Evolutionary conservation across 1,284 basidiomycete genomes (phyloP).

Genomic region (Trichosporon sp.): DNA sequence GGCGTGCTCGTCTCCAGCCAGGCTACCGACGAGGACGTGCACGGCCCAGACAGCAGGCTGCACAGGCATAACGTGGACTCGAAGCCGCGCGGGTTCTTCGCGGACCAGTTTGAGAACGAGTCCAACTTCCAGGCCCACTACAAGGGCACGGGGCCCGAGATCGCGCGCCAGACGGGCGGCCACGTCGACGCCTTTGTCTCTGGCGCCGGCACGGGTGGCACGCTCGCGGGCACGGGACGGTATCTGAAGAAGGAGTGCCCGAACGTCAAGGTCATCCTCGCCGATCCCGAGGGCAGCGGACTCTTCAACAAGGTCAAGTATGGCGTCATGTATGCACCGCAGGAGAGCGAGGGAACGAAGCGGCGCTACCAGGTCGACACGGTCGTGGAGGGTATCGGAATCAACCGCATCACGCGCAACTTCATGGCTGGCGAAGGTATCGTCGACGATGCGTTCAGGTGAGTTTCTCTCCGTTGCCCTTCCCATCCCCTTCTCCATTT

Average conservation of each 20-base stretch:
- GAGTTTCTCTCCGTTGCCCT: constrained; percentile 28
- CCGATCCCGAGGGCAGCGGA: constrained; percentile 90
- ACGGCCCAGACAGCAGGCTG: not conserved
- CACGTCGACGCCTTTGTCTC: constrained; percentile 82
- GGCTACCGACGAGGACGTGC: constrained; percentile 58
- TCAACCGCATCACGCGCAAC: constrained; percentile 68
- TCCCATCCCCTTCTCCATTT: no score
- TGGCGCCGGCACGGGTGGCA: constrained; percentile 97
- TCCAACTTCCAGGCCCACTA: constrained; percentile 91
- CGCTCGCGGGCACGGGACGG: constrained; percentile 80
- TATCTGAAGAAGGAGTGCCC: constrained; percentile 65
- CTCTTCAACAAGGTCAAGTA: constrained; percentile 92
- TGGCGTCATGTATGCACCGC: constrained; percentile 90
- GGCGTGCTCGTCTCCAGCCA: constrained; percentile 62
- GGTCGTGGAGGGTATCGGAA: constrained; percentile 73
- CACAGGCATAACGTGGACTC: constrained; percentile 33
- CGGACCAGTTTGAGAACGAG: constrained; percentile 93
- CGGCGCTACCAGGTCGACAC: constrained; percentile 78
- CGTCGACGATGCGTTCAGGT: constrained; percentile 87
- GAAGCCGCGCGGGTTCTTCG: constrained; percentile 64
- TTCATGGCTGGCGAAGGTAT: constrained; percentile 76
- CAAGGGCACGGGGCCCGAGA: constrained; percentile 89
- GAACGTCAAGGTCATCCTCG: constrained; percentile 71
- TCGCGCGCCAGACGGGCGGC: constrained; percentile 89
- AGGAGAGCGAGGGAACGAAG: constrained; percentile 93